Conservation (phyloP, 2,329 filamentous ascomycete genomes). For the Teratosphaeria epicoccoides region DNA sequence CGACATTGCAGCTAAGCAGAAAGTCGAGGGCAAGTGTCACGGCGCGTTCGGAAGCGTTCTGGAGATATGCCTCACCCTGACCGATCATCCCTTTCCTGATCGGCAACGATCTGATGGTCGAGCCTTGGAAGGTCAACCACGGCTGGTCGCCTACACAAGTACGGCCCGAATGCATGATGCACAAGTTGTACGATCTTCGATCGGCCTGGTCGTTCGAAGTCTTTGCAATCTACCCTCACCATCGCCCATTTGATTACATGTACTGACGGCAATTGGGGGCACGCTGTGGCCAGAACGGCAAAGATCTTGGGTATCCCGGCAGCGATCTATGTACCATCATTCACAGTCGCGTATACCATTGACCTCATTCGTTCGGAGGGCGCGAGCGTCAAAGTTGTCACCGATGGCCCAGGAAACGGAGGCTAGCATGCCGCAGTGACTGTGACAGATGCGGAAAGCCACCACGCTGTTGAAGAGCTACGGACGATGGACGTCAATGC, state of each 20-base stretch:
- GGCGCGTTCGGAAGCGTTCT: too few species aligned
- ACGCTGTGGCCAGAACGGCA: constrained; percentile 61
- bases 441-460: constrained; percentile 53
- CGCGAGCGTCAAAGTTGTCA: constrained; percentile 44
- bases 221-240: too few species aligned
- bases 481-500: constrained; percentile 36
- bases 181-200: too few species aligned
- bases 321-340: constrained; percentile 52
- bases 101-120: constrained; percentile 32
- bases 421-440: constrained; percentile 54
- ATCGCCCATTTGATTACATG: constrained; percentile 49
- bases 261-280: constrained; percentile 68
- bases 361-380: constrained; percentile 52
- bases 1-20: too few species aligned
- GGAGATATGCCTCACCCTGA: too few species aligned
- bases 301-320: constrained; percentile 45
- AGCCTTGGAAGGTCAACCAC: constrained; percentile 18
- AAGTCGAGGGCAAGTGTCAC: too few species aligned
- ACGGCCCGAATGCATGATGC: too few species aligned
- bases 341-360: constrained; percentile 45
- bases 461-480: constrained; percentile 48
- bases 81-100: too few species aligned
- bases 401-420: constrained; percentile 28
- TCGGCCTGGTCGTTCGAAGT: too few species aligned
- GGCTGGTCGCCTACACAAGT: too few species aligned